Evolutionary conservation across 148 eudicot species (phyloP).

Genomic region (Bassia scoparia): DNA sequence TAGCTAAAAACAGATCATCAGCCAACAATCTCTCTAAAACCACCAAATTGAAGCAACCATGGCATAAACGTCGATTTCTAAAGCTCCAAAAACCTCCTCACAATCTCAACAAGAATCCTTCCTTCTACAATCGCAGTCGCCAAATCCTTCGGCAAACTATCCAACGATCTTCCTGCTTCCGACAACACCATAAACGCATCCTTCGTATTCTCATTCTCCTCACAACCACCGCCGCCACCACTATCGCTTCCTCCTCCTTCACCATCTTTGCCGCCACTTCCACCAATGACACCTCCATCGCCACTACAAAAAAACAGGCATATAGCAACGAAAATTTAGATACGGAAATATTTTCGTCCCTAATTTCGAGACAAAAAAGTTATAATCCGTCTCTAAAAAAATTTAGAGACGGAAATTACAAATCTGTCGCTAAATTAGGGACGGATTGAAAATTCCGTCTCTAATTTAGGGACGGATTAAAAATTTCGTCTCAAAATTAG

Average conservation of each 20-base stretch:
- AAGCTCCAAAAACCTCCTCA: conserved; percentile 51
- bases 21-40: conserved; percentile 87
- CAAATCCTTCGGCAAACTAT: conserved; percentile 77
- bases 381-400: no score
- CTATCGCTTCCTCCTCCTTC: conserved; percentile 35
- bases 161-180: conserved; percentile 55
- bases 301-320: no score
- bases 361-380: no score
- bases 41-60: conserved; percentile 77
- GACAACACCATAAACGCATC: conserved; percentile 65
- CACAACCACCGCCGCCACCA: conserved; percentile 17
- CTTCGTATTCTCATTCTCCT: conserved; percentile 34
- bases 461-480: no score
- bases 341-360: no score
- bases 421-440: no score
- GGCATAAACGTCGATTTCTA: conserved; percentile 52
- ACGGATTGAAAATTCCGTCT: no score
- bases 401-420: no score
- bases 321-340: no score
- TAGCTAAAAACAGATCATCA: conserved; percentile 84
- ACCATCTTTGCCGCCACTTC: conserved; percentile 30
- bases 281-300: conserved; percentile 17
- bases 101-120: conserved; percentile 54
- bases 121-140: conserved; percentile 63
- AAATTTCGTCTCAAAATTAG: no score